Conservation (phyloP, 2,329 filamentous ascomycete species). For the Aspergillus vadensis region DNA sequence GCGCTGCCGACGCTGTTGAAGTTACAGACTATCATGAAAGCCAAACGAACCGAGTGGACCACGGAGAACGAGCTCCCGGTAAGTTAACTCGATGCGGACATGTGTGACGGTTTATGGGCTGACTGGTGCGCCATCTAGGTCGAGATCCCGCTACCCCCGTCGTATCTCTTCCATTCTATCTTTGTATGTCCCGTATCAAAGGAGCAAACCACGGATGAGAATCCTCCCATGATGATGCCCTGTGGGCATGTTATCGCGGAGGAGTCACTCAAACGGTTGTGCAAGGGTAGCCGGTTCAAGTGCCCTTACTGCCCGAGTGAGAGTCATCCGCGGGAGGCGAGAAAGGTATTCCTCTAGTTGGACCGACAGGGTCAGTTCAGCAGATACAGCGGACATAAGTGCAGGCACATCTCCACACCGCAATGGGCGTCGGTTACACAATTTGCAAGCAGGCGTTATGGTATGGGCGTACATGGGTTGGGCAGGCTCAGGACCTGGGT, state of each 20-base stretch:
- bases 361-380: neutral
- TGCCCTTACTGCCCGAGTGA: conserved; percentile 95
- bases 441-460: neutral
- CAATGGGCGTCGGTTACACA: conserved; percentile 2
- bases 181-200: conserved; percentile 98
- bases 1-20: conserved; percentile 88
- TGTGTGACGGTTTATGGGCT: conserved; percentile 25
- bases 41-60: conserved; percentile 93
- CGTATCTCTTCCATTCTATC: conserved; percentile 83
- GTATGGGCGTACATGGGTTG: neutral
- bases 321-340: conserved; percentile 74
- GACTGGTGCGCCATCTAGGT: conserved; percentile 45
- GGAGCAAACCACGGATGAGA: conserved; percentile 88
- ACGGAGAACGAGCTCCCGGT: conserved; percentile 87
- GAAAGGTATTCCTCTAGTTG: conserved; percentile 65
- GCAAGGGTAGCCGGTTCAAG: conserved; percentile 81
- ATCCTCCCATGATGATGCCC: conserved; percentile 95
- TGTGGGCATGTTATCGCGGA: conserved; percentile 92
- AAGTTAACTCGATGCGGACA: conserved; percentile 39
- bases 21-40: conserved; percentile 81
- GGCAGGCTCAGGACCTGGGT: neutral
- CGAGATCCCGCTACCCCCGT: conserved; percentile 65
- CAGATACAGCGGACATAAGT: conserved; percentile 4
- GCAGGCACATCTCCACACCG: conserved; percentile 14
- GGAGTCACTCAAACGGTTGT: conserved; percentile 77